Base-by-base conservation (phyloP, 768 basidiomycete species). In the Phanerodontia chrysosporium region DNA sequence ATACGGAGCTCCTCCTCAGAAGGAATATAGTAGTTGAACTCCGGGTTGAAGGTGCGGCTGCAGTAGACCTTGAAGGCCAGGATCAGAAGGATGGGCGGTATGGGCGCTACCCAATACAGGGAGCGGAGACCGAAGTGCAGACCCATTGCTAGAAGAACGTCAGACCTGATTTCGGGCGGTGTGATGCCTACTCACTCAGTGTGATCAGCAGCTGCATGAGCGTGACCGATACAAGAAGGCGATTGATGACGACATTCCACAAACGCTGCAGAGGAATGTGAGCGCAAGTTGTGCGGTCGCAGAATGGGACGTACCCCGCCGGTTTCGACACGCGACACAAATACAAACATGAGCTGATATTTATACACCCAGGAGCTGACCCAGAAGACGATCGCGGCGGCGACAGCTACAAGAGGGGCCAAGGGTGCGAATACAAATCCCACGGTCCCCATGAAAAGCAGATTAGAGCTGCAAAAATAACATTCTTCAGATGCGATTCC, bases 311-410 rank as follows among this genome's bases (percentile, higher is more conserved):
- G 64, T 71, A 93, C 91, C 30, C 97, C 97, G 58, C 96, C 97
- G 53, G 88, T 92, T 74, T 99, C 97, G 14, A 94, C 90, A 62
- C 86, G 86, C 6, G 94, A 86, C 49, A 92, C 76, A 69, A 82
- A 95, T 58, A 96, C 92, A 71, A 96, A 98, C 86, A 98, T 94
- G 51, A 98, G 78, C 76, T 95, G 90, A 68, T 98, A 98, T 75
- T 98, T 99, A 80, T 95, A 93, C 22, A 92, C 90, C 79, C 85
- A 85, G 5, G 87, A 89, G 61, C 84, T 84, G 67, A 89, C 76
- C 91, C 94, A 98, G 71, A 95, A 90, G 22, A 97, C 92, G 30
- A 89, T 70, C 2, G 87, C 87, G 13, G 86, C 92, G 18, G 90
- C 91, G 27, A 95, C 78, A 9, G 81, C 82, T 16, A 99, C 95